Evolutionary conservation across 2,329 filamentous ascomycete genomes (phyloP).

Genomic region (Penicillium capsulatum): DNA sequence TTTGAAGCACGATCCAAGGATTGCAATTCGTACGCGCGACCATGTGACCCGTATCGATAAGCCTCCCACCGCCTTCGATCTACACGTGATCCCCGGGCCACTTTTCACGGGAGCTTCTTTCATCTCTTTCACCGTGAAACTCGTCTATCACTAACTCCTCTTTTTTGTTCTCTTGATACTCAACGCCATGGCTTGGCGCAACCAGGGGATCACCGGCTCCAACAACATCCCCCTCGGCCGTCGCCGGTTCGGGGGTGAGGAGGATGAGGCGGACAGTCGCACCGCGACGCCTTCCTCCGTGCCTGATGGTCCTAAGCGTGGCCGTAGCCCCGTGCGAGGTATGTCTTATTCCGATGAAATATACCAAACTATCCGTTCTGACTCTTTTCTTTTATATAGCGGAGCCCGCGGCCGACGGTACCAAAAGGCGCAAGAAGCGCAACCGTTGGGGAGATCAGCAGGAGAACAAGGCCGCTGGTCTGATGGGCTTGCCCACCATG

Average conservation of each 20-base stretch:
- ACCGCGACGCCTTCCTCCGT: constrained; percentile 46
- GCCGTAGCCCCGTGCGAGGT: constrained; percentile 85
- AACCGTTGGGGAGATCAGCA: constrained; percentile 97
- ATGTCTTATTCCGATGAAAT: constrained; percentile 33
- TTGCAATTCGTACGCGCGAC: too few species aligned
- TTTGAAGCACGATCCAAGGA: too few species aligned
- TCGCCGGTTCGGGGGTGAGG: constrained; percentile 69
- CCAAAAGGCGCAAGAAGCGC: constrained; percentile 91
- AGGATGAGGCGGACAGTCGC: constrained; percentile 44
- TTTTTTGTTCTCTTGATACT: constrained; percentile 9
- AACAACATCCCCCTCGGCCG: constrained; percentile 96
- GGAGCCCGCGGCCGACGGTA: constrained; percentile 63
- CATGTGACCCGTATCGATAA: constrained; percentile 1
- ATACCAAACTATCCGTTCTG: constrained; percentile 16
- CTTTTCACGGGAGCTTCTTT: constrained; percentile 5
- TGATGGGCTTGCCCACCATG: constrained; percentile 95
- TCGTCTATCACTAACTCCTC: constrained; percentile 10
- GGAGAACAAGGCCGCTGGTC: constrained; percentile 96
- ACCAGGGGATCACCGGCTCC: constrained; percentile 85
- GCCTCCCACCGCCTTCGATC: constrained; percentile 5
- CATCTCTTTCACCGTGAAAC: constrained; percentile 3
- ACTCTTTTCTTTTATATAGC: constrained; percentile 26
- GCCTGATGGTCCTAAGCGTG: constrained; percentile 65
- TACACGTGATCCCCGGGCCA: constrained; percentile 4
- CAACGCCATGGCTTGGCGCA: constrained; percentile 58